Base-by-base conservation (phyloP, 768 basidiomycete species). In the Leccinum broughii region DNA sequence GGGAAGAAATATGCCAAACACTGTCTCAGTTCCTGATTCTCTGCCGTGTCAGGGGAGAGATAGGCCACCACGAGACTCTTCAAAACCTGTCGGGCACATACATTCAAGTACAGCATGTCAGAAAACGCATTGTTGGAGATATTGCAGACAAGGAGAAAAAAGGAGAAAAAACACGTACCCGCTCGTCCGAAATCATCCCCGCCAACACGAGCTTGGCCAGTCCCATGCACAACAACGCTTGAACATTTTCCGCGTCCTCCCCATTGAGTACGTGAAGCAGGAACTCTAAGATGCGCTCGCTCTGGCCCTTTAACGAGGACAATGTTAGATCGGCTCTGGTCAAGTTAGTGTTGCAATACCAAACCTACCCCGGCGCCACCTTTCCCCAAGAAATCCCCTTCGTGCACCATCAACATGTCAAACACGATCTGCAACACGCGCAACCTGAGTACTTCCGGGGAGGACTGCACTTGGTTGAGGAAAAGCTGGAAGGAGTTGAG, bases 1-100 rank as follows among this genome's bases (percentile, higher is more conserved):
- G 86, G 90, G 75, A 95, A 87, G 80, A 96, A 96, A 71, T 89
- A 91, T 4, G 88, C 82, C 41, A 97, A 74, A 66, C 89, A 93
- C 72, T 98, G 95, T 46, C 92, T 83, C 17, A 98, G 78, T 57
- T 89, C 84, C 61, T 92, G 88, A 66, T 96, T 98, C 30, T 86
- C 84, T 15, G 77, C 81, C 2, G 92, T 96, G 56, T 88, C 83
- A 1, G 92, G 92, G 0, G 90, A 90, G 53, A 97, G 80, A 72
- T 91, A 98, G 5, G 83, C 77, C 24, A 84, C 68, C 14, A 82
- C 79, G 8, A 85, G 77, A 51, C 78, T 75, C 62, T 80, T 75
- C 22, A 85, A 69, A 3, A 85, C 77, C 82, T 85, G 44, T 51
- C 14, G 13, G 9, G 34, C 14, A 15, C 28, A 24, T n/a, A 15